phyloP scores from a whole-genome alignment of 78 protist genomes.

The Pigoraptor vietnamica region DNA sequence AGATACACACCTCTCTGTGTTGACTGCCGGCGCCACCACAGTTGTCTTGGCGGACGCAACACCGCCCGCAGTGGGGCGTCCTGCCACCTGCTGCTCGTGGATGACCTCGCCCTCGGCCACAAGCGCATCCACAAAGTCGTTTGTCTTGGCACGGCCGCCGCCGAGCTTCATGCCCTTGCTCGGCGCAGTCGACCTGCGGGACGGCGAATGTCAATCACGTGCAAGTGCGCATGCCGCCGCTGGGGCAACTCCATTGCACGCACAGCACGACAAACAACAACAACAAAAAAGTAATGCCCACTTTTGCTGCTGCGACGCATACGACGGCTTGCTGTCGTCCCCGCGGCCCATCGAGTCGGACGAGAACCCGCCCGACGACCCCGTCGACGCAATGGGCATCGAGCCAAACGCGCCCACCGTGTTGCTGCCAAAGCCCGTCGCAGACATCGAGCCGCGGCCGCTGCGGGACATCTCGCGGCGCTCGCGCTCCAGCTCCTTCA shows the following conservation, averaged over 20 bases:
- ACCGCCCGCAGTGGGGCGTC: not conserved
- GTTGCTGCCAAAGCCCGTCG: not conserved
- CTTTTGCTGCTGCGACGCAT: not conserved
- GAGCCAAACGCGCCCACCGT: not conserved
- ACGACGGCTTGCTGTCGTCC: not conserved
- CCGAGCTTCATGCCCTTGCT: constrained; percentile 42
- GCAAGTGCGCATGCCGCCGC: no score
- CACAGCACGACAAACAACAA: not conserved
- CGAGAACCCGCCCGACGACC: not conserved
- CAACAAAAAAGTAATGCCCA: not conserved
- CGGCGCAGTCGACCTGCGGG: not conserved
- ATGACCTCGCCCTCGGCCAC: constrained; percentile 19
- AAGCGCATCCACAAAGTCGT: constrained; percentile 26
- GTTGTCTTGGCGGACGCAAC: not conserved
- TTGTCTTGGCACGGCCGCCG: not conserved
- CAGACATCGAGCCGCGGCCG: not conserved
- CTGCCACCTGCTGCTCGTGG: not conserved
- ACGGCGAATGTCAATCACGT: not conserved
- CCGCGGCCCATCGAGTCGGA: not conserved
- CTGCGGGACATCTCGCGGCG: not conserved
- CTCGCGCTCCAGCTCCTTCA: constrained; percentile 17
- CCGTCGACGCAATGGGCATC: not conserved
- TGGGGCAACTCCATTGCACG: no score
- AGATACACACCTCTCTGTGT: not conserved
- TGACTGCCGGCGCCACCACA: not conserved